Evolutionary conservation across 2,329 filamentous ascomycete species (phyloP), one percentile per base, ranked within the genome.

Genomic region (Epichloe brachyelytri): DNA sequence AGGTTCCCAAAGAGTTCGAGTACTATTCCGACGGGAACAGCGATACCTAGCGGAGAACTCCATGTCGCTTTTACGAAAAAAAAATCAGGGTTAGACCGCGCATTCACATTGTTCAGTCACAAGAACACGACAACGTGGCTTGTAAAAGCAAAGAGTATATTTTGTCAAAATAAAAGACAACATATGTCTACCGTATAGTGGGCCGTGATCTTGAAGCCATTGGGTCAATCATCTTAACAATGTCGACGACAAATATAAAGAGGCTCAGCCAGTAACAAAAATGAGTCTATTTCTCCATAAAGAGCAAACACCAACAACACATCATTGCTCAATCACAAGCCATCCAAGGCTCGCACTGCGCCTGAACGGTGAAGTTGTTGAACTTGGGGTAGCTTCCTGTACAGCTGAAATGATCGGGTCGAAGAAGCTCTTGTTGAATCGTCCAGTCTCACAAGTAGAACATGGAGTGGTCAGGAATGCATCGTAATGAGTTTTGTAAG

Each of bases 271-370:
- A 30, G 41, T 36, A 40, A 43, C 36, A 50, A 34, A 52, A 34
- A 41, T 41, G 37, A 46, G 15, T 45, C 44, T 34, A 46, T 40
- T 26, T 37, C 34, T 50, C 30, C 30, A 43, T 48, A 54, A 50
- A 56, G 30, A 49, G 26, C 22, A 39, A 45, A 45, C 20, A 37
- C 17, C 12, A 50, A 22, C 40, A 33, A 7, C 11, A 37, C 36
- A 20, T 7, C 20, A 11, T 17, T 36, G n/a, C 19, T 60, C 57
- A 65, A 41, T 53, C 48, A 48, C 67, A 69, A 17, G 60, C 65
- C 58, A 68, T 67, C 67, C 67, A 69, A 15, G 67, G 67, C 30
- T 62, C 59, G 46, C 67, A 69, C 49, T 68, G 60, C 5, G 65
- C 67, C 50, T 69, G 59, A 6, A 70, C 58, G 26, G 60, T 64